Conservation (phyloP, 192 early-diverging fungal species). For the Diversispora eburnea region DNA sequence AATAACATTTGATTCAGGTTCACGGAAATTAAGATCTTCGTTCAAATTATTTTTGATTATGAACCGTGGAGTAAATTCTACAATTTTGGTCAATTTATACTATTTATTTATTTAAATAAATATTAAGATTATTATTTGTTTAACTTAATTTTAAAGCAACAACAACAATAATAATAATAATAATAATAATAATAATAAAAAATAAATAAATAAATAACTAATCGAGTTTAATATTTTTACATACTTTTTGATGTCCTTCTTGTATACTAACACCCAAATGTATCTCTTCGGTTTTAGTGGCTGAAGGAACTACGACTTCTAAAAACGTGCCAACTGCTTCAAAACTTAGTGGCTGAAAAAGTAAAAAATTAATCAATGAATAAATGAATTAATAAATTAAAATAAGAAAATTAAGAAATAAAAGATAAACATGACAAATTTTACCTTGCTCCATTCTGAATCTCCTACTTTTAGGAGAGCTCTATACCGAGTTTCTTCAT, state of each 20-base stretch:
- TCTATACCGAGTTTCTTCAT: constrained; percentile 78
- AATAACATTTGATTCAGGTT: constrained; percentile 54
- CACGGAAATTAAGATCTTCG: constrained; percentile 71
- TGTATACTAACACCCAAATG: constrained; percentile 82
- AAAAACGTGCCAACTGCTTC: constrained; percentile 89
- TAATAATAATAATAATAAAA: too few species aligned
- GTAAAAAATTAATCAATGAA: constrained; percentile 24
- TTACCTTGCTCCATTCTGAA: constrained; percentile 77
- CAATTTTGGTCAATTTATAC: constrained; percentile 78
- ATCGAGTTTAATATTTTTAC: background rate
- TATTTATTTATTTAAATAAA: constrained; percentile 16
- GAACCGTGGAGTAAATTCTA: constrained; percentile 88
- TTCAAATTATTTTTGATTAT: constrained; percentile 79
- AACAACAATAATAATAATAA: background rate
- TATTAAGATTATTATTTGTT: too few species aligned
- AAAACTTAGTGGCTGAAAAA: constrained; percentile 77
- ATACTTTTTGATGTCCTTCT: constrained; percentile 83
- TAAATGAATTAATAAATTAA: background rate
- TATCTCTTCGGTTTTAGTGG: constrained; percentile 50
- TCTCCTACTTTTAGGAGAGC: constrained; percentile 68
- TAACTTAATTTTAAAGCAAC: too few species aligned
- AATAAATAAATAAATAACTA: too few species aligned
- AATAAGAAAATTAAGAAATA: background rate
- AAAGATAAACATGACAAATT: background rate
- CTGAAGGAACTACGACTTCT: constrained; percentile 67